Conservation (phyloP, 2,329 filamentous ascomycete species). For the Simplicillium sp. region DNA sequence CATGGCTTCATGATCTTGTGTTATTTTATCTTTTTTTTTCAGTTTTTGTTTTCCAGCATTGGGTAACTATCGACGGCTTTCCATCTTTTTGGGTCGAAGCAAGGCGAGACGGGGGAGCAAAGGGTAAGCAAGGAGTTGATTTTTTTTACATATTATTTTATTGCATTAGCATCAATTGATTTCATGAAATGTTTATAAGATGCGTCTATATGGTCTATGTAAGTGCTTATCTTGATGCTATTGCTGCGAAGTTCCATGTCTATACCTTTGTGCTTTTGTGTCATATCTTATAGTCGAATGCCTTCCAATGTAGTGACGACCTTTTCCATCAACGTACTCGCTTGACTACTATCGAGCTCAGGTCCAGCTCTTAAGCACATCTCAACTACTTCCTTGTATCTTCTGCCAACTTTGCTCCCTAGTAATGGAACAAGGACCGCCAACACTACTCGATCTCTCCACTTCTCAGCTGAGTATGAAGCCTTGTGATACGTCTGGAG, state of each 20-base stretch:
- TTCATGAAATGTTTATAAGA: too few relatives aligned
- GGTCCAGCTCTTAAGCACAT: constrained; percentile 27
- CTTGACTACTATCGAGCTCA: constrained; percentile 25
- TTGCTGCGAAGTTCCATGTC: too few relatives aligned
- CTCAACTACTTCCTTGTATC: constrained; percentile 31
- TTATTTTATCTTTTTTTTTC: constrained; percentile 4
- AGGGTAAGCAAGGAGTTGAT: not conserved
- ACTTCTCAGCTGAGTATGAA: constrained; percentile 30
- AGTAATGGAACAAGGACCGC: constrained; percentile 29
- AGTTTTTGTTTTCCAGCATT: constrained; percentile 2
- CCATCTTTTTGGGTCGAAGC: not conserved
- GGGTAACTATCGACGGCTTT: too few relatives aligned
- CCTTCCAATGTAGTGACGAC: constrained; percentile 30
- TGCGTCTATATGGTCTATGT: too few relatives aligned
- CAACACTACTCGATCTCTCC: constrained; percentile 31
- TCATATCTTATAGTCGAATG: constrained; percentile 17
- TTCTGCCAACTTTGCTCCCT: constrained; percentile 28
- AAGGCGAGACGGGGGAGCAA: too few relatives aligned
- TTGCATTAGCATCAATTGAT: constrained; percentile 8
- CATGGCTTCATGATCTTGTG: constrained; percentile 7
- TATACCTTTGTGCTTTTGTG: too few relatives aligned
- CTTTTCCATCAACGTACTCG: constrained; percentile 29
- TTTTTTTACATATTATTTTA: constrained; percentile 7
- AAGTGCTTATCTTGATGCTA: too few relatives aligned
- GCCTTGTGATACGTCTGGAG: constrained; percentile 29